A percentile compares a stretch with the other conserved stretches of the same genome.
These are phyloP conservation scores for Peniophora sp. DNA, from an alignment of 1,284 basidiomycete species.

Conservation along the genomic window DNA sequence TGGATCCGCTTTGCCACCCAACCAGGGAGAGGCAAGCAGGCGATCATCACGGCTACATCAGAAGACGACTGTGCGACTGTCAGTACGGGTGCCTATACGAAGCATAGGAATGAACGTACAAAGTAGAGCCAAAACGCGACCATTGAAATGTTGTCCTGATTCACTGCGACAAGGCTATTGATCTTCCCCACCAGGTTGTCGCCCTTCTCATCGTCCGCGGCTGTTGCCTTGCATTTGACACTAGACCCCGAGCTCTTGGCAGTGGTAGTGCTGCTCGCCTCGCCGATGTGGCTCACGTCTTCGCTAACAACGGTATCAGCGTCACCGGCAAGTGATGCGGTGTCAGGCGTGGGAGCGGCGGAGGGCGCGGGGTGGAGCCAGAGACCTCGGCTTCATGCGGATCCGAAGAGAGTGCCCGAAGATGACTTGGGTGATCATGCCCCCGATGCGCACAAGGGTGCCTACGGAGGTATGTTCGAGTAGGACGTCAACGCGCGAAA, in stretches of 20 bases:
- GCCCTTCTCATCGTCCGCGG: neutral
- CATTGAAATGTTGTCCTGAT: slow-evolving; percentile 26
- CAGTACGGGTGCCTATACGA: no score
- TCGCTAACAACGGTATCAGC: neutral
- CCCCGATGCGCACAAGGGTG: slow-evolving; percentile 34
- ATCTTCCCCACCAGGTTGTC: slow-evolving; percentile 40
- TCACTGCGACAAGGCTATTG: slow-evolving; percentile 31
- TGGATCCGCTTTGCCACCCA: slow-evolving; percentile 22
- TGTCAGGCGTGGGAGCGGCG: no score
- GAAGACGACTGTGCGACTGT: slow-evolving; percentile 25
- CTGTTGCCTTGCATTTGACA: slow-evolving; percentile 14
- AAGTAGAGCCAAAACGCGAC: slow-evolving; percentile 22
- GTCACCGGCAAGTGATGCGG: no score
- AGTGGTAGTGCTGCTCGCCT: slow-evolving; percentile 5
- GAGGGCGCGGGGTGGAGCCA: no score
- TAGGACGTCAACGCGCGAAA: no score
- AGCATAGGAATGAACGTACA: slow-evolving; percentile 9
- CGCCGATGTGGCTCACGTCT: slow-evolving; percentile 1
- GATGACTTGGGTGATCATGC: slow-evolving; percentile 46
- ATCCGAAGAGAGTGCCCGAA: slow-evolving; percentile 52
- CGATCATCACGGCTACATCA: slow-evolving; percentile 45
- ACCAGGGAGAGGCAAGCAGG: slow-evolving; percentile 44
- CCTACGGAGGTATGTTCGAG: no score
- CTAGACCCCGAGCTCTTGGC: slow-evolving; percentile 11
- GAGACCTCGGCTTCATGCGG: slow-evolving; percentile 29